Percentiles rank a stretch among this genome's conserved stretches.
phyloP scores from a whole-genome alignment of 1,139 yeast species.

The Taiozyma sp. region DNA sequence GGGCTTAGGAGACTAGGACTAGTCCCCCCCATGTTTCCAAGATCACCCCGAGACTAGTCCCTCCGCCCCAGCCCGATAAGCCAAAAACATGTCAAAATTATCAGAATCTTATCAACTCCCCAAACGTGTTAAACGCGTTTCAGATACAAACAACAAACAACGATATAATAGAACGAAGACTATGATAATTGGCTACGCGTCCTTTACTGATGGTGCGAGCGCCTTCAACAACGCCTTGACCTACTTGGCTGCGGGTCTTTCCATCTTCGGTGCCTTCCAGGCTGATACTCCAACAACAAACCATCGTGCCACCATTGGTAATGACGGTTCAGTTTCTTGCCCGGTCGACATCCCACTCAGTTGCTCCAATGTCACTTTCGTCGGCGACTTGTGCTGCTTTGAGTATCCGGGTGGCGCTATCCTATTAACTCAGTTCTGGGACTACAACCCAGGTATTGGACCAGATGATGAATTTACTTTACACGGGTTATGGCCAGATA shows the following conservation, averaged over 20 bases:
- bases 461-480: constrained; percentile 73
- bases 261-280: not conserved
- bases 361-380: constrained; percentile 44
- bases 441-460: constrained; percentile 78
- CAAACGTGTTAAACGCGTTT: not conserved
- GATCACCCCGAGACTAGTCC: not conserved
- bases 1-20: not conserved
- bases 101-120: not conserved
- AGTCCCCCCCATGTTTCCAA: not conserved
- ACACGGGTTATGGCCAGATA: constrained; percentile 85
- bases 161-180: not conserved
- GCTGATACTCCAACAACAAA: not conserved
- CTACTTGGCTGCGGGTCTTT: not conserved
- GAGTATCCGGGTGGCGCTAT: constrained; percentile 87
- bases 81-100: not conserved
- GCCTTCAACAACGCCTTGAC: not conserved
- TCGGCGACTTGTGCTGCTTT: constrained; percentile 68
- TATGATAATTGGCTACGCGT: not conserved
- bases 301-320: not conserved
- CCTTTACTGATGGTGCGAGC: not conserved
- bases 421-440: constrained; percentile 92
- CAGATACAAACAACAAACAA: not conserved
- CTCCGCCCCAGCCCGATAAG: not conserved
- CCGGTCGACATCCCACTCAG: constrained; percentile 63
- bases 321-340: constrained; percentile 33